Percentiles rank a stretch among this genome's conserved stretches.
Evolutionary conservation across 306 rosid genomes (phyloP).

Genomic region (Gleditsia sinensis): DNA sequence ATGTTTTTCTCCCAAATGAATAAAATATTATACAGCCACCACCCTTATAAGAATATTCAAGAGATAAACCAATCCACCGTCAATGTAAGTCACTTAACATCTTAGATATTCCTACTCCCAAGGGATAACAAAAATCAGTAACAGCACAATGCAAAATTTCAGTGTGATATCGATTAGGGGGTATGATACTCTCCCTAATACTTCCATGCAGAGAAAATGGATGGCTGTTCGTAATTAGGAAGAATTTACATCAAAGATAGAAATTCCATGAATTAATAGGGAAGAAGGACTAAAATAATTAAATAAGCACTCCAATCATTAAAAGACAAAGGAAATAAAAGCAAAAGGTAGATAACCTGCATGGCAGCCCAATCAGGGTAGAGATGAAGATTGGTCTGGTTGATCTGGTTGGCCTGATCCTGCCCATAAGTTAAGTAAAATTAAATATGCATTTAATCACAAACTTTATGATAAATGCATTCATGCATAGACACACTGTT

Average conservation of each 20-base stretch:
- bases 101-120: not conserved
- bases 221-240: not conserved
- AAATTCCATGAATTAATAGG: constrained; percentile 8
- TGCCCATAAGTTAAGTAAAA: constrained; percentile 36
- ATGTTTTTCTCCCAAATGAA: not conserved
- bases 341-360: constrained; percentile 67
- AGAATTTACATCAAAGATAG: not conserved
- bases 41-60: not conserved
- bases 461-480: constrained; percentile 2
- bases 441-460: constrained; percentile 4
- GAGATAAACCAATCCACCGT: constrained; percentile 1
- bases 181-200: not conserved
- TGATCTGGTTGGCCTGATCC: constrained; percentile 62
- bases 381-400: constrained; percentile 62
- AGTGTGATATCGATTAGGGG: not conserved
- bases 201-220: not conserved
- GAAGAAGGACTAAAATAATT: not conserved
- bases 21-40: not conserved
- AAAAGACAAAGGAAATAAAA: constrained; percentile 12
- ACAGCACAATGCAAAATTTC: not conserved
- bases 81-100: not conserved
- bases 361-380: constrained; percentile 96
- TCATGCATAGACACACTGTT: constrained; percentile 17
- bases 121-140: not conserved
- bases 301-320: not conserved